Conservation (phyloP, 805 yeast genomes). For the Ogataea pignaliae region DNA sequence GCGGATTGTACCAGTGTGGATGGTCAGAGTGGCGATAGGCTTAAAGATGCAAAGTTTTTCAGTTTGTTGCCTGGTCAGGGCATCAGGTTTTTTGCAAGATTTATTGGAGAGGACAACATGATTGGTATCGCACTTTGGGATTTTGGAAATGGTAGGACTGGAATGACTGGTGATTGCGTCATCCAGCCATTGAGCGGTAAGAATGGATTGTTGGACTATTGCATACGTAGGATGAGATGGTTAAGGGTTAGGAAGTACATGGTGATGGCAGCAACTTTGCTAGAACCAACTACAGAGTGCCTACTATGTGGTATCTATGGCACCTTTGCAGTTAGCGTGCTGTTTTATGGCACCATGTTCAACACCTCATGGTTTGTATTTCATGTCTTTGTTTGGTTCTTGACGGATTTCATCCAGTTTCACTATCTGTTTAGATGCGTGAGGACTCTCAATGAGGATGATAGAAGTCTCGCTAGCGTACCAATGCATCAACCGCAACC, state of each 20-base stretch:
- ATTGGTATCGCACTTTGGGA: constrained; percentile 85
- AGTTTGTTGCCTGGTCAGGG: constrained; percentile 38
- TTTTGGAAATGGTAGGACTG: constrained; percentile 61
- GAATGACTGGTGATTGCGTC: constrained; percentile 73
- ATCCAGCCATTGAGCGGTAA: constrained; percentile 62
- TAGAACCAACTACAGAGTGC: constrained; percentile 85
- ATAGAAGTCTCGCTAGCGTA: neutral
- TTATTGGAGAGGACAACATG: constrained; percentile 92
- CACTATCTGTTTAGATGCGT: constrained; percentile 34
- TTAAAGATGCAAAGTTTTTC: constrained; percentile 29
- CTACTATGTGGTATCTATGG: constrained; percentile 66
- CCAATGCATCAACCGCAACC: constrained; percentile 6
- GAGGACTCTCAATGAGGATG: neutral
- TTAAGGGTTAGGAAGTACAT: constrained; percentile 79
- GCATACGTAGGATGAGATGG: constrained; percentile 75
- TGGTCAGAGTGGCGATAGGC: constrained; percentile 32
- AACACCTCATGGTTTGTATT: constrained; percentile 36
- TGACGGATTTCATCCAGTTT: constrained; percentile 59
- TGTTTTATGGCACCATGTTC: constrained; percentile 35
- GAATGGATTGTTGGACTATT: constrained; percentile 46
- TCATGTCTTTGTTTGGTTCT: constrained; percentile 61
- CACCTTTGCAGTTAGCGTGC: constrained; percentile 47
- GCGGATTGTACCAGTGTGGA: constrained; percentile 24
- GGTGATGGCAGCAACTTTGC: constrained; percentile 78
- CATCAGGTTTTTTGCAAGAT: constrained; percentile 66